A percentile compares a stretch with the other conserved stretches of the same genome.
phyloP scores from a whole-genome alignment of 352 stramenopile species.

The Phytophthora syringae region DNA sequence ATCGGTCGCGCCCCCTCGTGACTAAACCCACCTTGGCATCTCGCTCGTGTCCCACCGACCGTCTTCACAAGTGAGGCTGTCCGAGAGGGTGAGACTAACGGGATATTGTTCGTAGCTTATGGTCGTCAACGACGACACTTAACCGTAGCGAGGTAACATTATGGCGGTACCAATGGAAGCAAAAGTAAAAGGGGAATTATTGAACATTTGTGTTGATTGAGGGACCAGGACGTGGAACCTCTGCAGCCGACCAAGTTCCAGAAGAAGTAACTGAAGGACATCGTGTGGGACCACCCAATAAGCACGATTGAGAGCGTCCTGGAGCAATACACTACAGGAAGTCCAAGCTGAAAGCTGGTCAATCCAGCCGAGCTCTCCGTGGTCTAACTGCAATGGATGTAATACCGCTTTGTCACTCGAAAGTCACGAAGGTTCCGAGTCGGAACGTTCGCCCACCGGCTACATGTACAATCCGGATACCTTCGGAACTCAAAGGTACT shows the following conservation, averaged over 20 bases:
- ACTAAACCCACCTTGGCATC: conserved; percentile 21
- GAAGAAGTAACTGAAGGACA: conserved; percentile 27
- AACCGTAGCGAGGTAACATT: conserved; percentile 21
- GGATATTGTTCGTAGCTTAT: conserved; percentile 15
- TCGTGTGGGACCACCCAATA: conserved; percentile 29
- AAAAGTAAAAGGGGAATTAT: no score
- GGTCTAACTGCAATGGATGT: background rate
- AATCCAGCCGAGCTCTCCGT: background rate
- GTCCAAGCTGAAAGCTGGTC: background rate
- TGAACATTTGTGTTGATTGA: no score
- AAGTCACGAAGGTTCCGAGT: no score
- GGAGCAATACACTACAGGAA: background rate
- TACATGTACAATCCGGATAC: no score
- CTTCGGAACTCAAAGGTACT: no score
- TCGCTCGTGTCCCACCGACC: conserved; percentile 19
- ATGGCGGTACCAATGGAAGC: conserved; percentile 12
- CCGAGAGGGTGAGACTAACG: background rate
- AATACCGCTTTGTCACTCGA: background rate
- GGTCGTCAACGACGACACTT: conserved; percentile 14
- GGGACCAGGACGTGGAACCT: conserved; percentile 14
- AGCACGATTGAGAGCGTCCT: conserved; percentile 21
- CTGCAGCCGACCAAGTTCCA: conserved; percentile 27
- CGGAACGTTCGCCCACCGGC: no score
- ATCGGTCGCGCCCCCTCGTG: conserved; percentile 25
- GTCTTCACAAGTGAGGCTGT: background rate